Evolutionary conservation across 306 rosid genomes (phyloP).

Genomic region (apple (Malus domestica)): ASM211411v1 NC_041805.1:8863501-8864000

Average conservation of each 20-base stretch:
- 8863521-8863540: slow-evolving; percentile 20
- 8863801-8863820: slow-evolving; percentile 81
- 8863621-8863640: no score
- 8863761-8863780: slow-evolving; percentile 73
- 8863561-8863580: slow-evolving; percentile 7
- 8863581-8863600: slow-evolving; percentile 18
- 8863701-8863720: slow-evolving; percentile 12
- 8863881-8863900: not conserved
- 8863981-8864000: slow-evolving; percentile 88
- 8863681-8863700: slow-evolving; percentile 31
- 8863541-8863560: slow-evolving; percentile 35
- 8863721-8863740: slow-evolving; percentile 15
- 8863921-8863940: slow-evolving; percentile 83
- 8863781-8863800: slow-evolving; percentile 73
- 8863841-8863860: not conserved
- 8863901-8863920: slow-evolving; percentile 53
- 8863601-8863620: not conserved
- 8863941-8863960: slow-evolving; percentile 81
- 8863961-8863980: slow-evolving; percentile 68
- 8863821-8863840: slow-evolving; percentile 39
- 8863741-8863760: slow-evolving; percentile 57
- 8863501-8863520: slow-evolving; percentile 12
- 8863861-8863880: not conserved
- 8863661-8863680: not conserved
- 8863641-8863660: not conserved